Evolutionary conservation across 345 rosid species (phyloP), one percentile per base, ranked within the genome.

Genomic region (Gossypium raimondii): DNA sequence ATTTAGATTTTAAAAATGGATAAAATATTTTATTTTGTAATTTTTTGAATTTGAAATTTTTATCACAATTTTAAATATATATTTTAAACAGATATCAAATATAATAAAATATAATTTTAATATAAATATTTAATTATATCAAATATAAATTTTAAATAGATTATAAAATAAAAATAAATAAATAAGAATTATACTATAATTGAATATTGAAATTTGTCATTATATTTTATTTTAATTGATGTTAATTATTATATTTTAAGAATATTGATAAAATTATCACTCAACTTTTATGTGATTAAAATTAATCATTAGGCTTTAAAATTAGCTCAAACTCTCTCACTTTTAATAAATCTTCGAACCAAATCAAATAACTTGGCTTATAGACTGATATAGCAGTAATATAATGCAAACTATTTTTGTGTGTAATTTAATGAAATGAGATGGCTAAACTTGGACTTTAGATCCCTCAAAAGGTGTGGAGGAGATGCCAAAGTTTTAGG

Each of bases 221-320:
- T 17, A 0, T 1, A 17, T 53, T 53, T 53, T 53, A 53, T 53
- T 34, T 34, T 4, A 1, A 34, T 34, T 34, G 41, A 34, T 5
- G 1, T 34, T 5, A 34, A 0, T 0, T 5, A 34, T 34, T 5
- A 5, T 5, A 29, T 34, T 34, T 5, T 5, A 34, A 34, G 0
- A 34, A 34, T 34, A 34, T 29, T 29, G 0, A 4, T 29, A 29
- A 29, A 29, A 4, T 29, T 4, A 29, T 1, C 7, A 5, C 0
- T 5, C 1, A 34, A 34, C 0, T 34, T 34, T 34, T 34, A 34
- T 34, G 0, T 5, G 1, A 34, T 34, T 34, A 0, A 34, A 34
- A 1, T 34, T 34, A 34, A 4, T 0, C 0, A 1, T 0, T 34
- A 0, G 0, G 5, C 0, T 34, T 34, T 34, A 5, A 34, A 34